Evolutionary conservation across 2,329 filamentous ascomycete species (phyloP).

Genomic region (Rasamsonia emersonii): DNA sequence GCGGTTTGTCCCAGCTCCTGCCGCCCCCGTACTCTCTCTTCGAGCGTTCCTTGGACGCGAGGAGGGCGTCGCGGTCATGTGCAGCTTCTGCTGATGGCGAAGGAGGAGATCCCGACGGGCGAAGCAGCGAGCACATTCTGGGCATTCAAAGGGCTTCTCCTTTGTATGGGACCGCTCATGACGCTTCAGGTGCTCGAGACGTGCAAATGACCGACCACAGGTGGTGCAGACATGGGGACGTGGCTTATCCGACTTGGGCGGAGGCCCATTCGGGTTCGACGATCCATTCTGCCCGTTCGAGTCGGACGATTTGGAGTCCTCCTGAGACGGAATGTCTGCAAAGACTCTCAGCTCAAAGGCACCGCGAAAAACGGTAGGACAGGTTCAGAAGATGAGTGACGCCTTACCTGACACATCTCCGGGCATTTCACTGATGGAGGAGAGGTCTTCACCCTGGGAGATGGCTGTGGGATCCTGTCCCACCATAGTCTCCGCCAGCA

Average conservation of each 20-base stretch:
- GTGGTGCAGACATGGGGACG: slow-evolving; percentile 89
- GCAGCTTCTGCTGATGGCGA: slow-evolving; percentile 95
- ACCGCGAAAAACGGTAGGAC: slow-evolving; percentile 9
- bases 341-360: slow-evolving; percentile 5
- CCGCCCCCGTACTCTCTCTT: slow-evolving; percentile 75
- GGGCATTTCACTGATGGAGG: slow-evolving; percentile 34
- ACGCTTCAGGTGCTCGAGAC: slow-evolving; percentile 91
- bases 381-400: slow-evolving; percentile 7
- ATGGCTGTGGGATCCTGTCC: slow-evolving; percentile 25
- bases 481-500: slow-evolving; percentile 32
- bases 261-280: slow-evolving; percentile 49
- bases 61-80: slow-evolving; percentile 83
- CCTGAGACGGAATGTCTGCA: slow-evolving; percentile 16
- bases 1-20: slow-evolving; percentile 57
- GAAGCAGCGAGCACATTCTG: slow-evolving; percentile 90
- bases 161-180: slow-evolving; percentile 98
- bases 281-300: slow-evolving; percentile 17
- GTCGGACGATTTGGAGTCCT: slow-evolving; percentile 22
- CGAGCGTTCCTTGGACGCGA: slow-evolving; percentile 73
- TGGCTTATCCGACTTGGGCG: slow-evolving; percentile 94
- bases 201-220: slow-evolving; percentile 84
- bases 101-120: slow-evolving; percentile 84
- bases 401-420: slow-evolving; percentile 30
- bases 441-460: slow-evolving; percentile 29
- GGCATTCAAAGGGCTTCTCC: slow-evolving; percentile 97